Conservation (phyloP, 352 stramenopile genomes). For the Globisporangium spinosum region DNA sequence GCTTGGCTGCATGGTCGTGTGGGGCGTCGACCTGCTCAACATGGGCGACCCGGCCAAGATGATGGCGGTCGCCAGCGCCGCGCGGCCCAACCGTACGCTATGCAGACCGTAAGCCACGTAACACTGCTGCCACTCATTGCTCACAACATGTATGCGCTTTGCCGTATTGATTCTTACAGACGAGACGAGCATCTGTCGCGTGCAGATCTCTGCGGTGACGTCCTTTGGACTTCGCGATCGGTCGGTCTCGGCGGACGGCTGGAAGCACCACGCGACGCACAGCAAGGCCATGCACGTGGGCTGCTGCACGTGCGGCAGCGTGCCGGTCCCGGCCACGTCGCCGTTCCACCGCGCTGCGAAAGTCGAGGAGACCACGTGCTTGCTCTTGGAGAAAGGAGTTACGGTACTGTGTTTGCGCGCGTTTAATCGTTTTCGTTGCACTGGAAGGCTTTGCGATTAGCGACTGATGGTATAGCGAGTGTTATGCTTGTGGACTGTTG, state of each 20-base stretch:
- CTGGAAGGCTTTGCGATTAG: too few species aligned
- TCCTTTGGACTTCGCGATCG: background rate
- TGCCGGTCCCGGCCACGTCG: background rate
- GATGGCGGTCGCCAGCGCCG: background rate
- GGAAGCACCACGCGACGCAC: background rate
- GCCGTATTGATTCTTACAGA: background rate
- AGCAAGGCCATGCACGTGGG: background rate
- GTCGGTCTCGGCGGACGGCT: background rate
- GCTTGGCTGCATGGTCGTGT: background rate
- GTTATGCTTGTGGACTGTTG: too few species aligned
- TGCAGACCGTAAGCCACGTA: background rate
- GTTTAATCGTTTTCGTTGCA: too few species aligned
- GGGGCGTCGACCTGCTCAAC: background rate
- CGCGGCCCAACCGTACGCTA: background rate
- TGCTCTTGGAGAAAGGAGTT: background rate
- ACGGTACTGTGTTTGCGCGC: too few species aligned
- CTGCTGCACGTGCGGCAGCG: background rate
- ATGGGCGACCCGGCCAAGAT: background rate
- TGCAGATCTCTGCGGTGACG: background rate
- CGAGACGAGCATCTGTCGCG: background rate
- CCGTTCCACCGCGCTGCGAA: background rate
- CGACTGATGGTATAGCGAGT: too few species aligned
- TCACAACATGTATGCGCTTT: background rate
- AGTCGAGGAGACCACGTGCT: background rate
- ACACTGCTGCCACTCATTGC: background rate